Percentiles rank a stretch among this genome's conserved stretches.
Evolutionary conservation across 345 rosid genomes (phyloP).

Genomic region (Gossypium bickii): DNA sequence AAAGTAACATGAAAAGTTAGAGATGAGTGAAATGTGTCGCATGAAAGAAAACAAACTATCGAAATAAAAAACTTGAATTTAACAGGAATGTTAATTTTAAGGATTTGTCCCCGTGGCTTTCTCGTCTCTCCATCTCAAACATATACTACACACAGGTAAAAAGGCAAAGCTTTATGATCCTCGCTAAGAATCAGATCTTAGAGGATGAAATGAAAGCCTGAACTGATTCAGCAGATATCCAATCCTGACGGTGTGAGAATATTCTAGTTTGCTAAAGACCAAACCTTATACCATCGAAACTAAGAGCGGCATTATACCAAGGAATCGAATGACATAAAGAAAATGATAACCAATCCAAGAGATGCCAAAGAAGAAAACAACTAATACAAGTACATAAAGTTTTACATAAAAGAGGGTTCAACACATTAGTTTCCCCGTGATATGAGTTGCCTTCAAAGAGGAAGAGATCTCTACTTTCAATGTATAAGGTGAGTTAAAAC

Average conservation of each 20-base stretch:
- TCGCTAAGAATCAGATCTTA: background rate
- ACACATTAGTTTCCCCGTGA: background rate
- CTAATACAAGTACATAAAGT: background rate
- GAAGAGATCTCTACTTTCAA: background rate
- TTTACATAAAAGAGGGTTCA: background rate
- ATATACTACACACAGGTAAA: background rate
- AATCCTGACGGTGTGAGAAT: background rate
- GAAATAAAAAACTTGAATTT: background rate
- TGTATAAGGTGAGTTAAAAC: background rate
- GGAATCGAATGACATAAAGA: background rate
- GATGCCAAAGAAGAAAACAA: conserved; percentile 3
- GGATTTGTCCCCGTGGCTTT: background rate
- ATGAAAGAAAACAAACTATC: background rate
- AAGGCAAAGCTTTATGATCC: background rate
- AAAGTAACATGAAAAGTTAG: background rate
- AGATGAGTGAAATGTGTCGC: background rate
- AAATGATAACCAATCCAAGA: background rate
- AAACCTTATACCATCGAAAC: background rate
- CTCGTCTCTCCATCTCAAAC: background rate
- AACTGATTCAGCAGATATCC: background rate
- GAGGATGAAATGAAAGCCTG: background rate
- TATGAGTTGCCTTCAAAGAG: background rate
- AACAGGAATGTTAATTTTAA: background rate
- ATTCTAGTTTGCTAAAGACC: background rate
- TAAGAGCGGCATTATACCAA: background rate